Conservation (phyloP, 129 eudicot species). For the Heracleum sosnowskyi region DNA sequence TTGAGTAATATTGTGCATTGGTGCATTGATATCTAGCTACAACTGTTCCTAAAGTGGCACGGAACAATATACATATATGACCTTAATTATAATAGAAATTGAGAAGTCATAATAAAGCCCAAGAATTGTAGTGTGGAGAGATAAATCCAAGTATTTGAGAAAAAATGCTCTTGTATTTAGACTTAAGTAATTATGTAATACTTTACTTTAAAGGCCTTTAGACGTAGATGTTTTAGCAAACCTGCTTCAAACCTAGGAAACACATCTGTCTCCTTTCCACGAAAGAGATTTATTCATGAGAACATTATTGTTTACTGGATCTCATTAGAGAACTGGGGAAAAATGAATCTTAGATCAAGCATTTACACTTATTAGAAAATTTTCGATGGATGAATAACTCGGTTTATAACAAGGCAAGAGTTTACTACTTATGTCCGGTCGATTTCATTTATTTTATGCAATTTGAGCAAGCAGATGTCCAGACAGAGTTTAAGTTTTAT, state of each 20-base stretch:
- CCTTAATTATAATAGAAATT: no score
- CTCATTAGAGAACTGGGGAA: neutral
- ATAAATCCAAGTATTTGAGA: no score
- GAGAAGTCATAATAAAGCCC: no score
- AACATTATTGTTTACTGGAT: neutral
- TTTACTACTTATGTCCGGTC: neutral
- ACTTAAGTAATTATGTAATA: no score
- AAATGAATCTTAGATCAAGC: neutral
- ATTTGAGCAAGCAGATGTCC: neutral
- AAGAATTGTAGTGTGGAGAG: no score
- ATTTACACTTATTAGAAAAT: neutral
- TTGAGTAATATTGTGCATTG: no score
- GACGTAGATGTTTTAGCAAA: neutral
- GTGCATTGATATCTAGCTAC: no score
- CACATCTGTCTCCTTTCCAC: neutral
- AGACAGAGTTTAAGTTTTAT: no score
- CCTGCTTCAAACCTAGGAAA: neutral
- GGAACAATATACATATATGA: no score
- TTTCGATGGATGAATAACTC: neutral
- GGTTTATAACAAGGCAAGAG: neutral
- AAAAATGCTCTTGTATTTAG: no score
- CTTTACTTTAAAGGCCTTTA: no score
- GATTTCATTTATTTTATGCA: neutral
- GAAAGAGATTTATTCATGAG: neutral
- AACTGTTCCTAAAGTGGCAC: no score